A percentile compares a stretch with the other conserved stretches of the same genome.
Conservation (phyloP, 2,329 filamentous ascomycete genomes). For the Cordyceps cateniannulata region DNA sequence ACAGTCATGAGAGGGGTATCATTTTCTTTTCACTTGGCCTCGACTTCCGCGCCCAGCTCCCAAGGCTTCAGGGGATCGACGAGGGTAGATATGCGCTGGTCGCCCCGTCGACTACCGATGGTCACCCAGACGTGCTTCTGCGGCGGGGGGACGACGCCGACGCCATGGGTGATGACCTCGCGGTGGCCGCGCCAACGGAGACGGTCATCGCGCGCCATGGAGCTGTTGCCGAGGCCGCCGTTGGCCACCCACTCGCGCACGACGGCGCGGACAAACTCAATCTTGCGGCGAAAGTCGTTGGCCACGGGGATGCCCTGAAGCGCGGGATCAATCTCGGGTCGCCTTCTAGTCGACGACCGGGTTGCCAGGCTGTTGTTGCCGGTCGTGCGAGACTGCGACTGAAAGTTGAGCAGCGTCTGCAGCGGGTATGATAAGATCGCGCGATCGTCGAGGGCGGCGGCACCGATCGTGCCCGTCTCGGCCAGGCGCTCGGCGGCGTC, state of each 20-base stretch:
- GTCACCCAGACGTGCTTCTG: slow-evolving; percentile 64
- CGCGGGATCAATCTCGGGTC: slow-evolving; percentile 54
- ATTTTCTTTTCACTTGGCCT: slow-evolving; percentile 25
- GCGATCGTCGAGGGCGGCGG: slow-evolving; percentile 64
- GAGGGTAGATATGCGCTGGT: slow-evolving; percentile 47
- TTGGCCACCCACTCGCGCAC: slow-evolving; percentile 65
- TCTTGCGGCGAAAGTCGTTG: slow-evolving; percentile 68
- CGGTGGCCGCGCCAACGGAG: slow-evolving; percentile 54
- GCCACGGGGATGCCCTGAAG: slow-evolving; percentile 60
- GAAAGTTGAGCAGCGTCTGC: slow-evolving; percentile 66
- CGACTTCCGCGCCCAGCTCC: slow-evolving; percentile 49
- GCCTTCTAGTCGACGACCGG: slow-evolving; percentile 39
- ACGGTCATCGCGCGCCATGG: slow-evolving; percentile 48
- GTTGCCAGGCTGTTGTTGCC: slow-evolving; percentile 21
- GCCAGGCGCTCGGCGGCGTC: slow-evolving; percentile 62
- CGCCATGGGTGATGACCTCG: slow-evolving; percentile 43
- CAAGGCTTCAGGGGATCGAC: slow-evolving; percentile 49
- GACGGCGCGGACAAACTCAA: slow-evolving; percentile 63
- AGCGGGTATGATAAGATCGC: slow-evolving; percentile 66
- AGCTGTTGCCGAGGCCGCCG: slow-evolving; percentile 62
- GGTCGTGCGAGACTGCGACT: slow-evolving; percentile 30
- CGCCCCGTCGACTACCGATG: slow-evolving; percentile 56
- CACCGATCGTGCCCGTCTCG: slow-evolving; percentile 58
- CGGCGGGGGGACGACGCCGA: slow-evolving; percentile 28
- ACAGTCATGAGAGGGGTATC: slow-evolving; percentile 7